Conservation (phyloP, 2,329 filamentous ascomycete genomes). For the Colletotrichum orbiculare region DNA sequence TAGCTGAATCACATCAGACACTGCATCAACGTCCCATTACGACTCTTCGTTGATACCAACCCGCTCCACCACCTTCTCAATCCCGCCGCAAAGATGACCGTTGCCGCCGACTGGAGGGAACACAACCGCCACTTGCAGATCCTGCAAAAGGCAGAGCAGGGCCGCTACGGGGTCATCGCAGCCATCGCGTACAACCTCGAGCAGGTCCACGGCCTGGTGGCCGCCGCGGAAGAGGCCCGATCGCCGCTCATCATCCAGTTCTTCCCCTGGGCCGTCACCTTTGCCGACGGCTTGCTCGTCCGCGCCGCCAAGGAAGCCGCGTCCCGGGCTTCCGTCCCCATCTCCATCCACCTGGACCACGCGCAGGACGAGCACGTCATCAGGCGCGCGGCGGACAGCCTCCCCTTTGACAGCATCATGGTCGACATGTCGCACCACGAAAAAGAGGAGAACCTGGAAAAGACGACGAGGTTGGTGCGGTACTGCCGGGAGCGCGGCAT, state of each 20-base stretch:
- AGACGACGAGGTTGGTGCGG: constrained; percentile 68
- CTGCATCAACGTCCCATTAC: too few species aligned
- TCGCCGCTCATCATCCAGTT: constrained; percentile 76
- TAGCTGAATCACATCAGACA: too few species aligned
- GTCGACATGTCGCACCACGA: constrained; percentile 82
- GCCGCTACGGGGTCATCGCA: constrained; percentile 61
- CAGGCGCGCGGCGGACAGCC: constrained; percentile 62
- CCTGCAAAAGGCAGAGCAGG: constrained; percentile 13
- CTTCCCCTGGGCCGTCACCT: constrained; percentile 78
- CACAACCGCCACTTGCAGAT: constrained; percentile 19
- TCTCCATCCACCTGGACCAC: constrained; percentile 75
- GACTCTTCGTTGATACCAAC: too few species aligned
- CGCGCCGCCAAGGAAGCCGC: constrained; percentile 67
- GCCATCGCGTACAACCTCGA: constrained; percentile 73
- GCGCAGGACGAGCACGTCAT: constrained; percentile 68
- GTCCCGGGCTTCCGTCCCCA: constrained; percentile 65
- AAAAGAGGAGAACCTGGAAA: constrained; percentile 73
- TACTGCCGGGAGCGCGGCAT: constrained; percentile 74
- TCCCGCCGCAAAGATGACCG: constrained; percentile 4
- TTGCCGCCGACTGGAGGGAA: constrained; percentile 13
- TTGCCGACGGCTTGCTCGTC: constrained; percentile 65
- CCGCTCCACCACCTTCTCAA: background rate
- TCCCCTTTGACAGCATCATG: constrained; percentile 78
- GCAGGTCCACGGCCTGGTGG: constrained; percentile 73
- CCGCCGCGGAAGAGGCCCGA: constrained; percentile 73